These are phyloP conservation scores for Rhinocladiella mackenziei DNA, from an alignment of 2,329 filamentous ascomycete species.

Conservation along the genomic window DNA sequence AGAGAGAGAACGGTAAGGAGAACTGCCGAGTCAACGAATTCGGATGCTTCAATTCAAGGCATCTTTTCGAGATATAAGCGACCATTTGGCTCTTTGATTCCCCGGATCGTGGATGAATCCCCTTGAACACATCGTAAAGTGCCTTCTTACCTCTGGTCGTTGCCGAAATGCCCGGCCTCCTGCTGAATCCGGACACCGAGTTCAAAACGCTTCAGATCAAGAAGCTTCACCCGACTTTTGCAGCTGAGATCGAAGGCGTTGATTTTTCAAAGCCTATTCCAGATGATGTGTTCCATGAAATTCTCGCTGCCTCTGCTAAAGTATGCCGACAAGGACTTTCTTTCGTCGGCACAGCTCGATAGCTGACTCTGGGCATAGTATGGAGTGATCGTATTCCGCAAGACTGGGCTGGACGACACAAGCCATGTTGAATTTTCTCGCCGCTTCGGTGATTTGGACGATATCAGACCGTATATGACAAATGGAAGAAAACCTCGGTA, in stretches of 20 bases:
- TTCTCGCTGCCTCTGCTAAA: slow-evolving; percentile 35
- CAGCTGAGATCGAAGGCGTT: slow-evolving; percentile 38
- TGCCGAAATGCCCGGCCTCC: slow-evolving; percentile 14
- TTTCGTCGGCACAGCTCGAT: no score
- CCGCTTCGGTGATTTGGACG: slow-evolving; percentile 31
- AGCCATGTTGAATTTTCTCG: slow-evolving; percentile 23
- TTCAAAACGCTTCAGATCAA: slow-evolving; percentile 19
- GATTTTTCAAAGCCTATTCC: slow-evolving; percentile 36
- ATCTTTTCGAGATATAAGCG: not conserved
- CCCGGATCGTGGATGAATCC: no score
- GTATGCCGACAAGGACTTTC: no score
- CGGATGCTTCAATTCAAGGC: not conserved
- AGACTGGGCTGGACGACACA: slow-evolving; percentile 18
- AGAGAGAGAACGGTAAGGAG: slow-evolving; percentile 1
- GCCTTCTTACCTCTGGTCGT: no score
- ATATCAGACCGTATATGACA: slow-evolving; percentile 49
- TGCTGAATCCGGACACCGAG: slow-evolving; percentile 17
- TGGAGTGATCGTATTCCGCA: slow-evolving; percentile 24
- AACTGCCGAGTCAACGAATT: slow-evolving; percentile 12
- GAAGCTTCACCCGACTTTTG: slow-evolving; percentile 39
- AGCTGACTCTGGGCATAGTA: slow-evolving; percentile 8
- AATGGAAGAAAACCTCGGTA: slow-evolving; percentile 47
- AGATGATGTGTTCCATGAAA: slow-evolving; percentile 36
- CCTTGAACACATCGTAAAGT: no score
- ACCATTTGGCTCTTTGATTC: no score